A percentile compares a stretch with the other conserved stretches of the same genome.
Conservation (phyloP, 352 stramenopile species). For the Pythium periplocum region DNA sequence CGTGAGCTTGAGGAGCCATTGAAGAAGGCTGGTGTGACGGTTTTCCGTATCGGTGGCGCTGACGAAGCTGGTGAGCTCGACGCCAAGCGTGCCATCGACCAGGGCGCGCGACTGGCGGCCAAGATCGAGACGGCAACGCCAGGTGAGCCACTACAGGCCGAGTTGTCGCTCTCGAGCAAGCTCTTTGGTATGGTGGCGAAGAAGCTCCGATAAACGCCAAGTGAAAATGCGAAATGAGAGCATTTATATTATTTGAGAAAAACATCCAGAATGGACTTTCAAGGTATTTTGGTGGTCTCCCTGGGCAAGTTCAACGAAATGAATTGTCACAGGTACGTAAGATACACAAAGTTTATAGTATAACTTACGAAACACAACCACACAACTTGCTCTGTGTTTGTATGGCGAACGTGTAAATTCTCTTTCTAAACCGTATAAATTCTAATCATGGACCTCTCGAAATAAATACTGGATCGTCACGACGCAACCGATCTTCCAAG, state of each 20-base stretch:
- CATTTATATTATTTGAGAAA: background rate
- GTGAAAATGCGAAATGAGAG: background rate
- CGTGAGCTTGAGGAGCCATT: conserved; percentile 84
- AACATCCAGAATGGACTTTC: background rate
- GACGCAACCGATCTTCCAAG: too few species aligned
- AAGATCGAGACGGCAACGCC: conserved; percentile 76
- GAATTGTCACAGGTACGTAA: too few species aligned
- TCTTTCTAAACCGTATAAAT: too few species aligned
- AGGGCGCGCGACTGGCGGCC: conserved; percentile 87
- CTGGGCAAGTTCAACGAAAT: too few species aligned
- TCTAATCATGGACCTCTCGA: too few species aligned
- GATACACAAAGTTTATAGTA: too few species aligned
- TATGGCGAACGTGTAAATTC: too few species aligned
- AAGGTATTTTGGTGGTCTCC: too few species aligned
- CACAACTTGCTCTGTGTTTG: too few species aligned
- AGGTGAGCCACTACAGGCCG: conserved; percentile 46
- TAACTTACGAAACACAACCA: too few species aligned
- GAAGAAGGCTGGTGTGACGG: conserved; percentile 57
- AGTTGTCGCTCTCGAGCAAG: conserved; percentile 35
- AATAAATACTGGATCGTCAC: too few species aligned
- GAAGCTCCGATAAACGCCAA: background rate
- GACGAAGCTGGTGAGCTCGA: conserved; percentile 94
- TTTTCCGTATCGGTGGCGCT: conserved; percentile 95
- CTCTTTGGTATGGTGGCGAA: background rate
- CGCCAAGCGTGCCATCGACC: conserved; percentile 97